Percentiles rank a stretch among this genome's conserved stretches.
Conservation (phyloP, 305 asterid genomes). For the Solanum hybrid region DNA sequence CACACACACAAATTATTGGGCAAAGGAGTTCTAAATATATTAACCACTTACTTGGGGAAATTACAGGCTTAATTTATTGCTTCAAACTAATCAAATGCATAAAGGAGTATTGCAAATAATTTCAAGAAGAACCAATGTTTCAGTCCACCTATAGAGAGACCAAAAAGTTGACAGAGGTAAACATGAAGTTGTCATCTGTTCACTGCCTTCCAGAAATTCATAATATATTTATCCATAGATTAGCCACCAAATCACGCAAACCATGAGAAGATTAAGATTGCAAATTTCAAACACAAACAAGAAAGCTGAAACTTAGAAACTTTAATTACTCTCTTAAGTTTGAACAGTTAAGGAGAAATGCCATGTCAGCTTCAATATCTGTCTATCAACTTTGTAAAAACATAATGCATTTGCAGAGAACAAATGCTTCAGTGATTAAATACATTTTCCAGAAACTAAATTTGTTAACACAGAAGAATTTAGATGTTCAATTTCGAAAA, state of each 20-base stretch:
- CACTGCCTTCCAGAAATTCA: background rate
- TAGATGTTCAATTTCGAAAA: background rate
- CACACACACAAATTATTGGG: background rate
- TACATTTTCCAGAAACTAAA: background rate
- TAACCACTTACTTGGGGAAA: background rate
- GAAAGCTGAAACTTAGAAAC: background rate
- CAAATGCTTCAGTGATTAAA: background rate
- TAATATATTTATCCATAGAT: background rate
- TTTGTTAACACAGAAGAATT: background rate
- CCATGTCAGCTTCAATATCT: background rate
- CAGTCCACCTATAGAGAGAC: background rate
- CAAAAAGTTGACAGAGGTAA: background rate
- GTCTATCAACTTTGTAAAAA: background rate
- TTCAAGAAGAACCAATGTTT: background rate
- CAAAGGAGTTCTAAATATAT: background rate
- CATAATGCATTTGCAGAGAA: background rate
- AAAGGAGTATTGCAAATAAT: background rate
- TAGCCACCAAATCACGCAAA: background rate
- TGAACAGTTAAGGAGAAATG: background rate
- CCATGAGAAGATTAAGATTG: background rate
- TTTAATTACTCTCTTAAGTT: background rate
- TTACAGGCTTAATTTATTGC: background rate
- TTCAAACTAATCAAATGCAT: background rate
- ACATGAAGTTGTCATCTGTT: background rate
- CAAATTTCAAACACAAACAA: background rate